Evolutionary conservation across 805 yeast species (phyloP).

Genomic region (Saccharomycopsis fibuligera): DNA sequence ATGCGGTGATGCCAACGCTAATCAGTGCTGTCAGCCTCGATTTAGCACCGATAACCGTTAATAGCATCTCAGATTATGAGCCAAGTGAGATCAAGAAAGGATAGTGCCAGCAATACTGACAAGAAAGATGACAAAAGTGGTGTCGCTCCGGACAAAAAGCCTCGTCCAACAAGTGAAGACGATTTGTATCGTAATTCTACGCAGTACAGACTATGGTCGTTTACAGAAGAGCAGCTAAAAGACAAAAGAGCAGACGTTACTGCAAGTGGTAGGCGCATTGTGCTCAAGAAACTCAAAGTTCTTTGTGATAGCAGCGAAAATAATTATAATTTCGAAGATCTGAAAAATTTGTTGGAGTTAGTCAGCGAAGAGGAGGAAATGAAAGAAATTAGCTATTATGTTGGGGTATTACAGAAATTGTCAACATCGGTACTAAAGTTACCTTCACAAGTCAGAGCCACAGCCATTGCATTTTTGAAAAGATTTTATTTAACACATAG

Average conservation of each 20-base stretch:
- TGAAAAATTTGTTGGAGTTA: constrained; percentile 31
- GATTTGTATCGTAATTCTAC: constrained; percentile 84
- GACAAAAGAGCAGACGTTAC: constrained; percentile 45
- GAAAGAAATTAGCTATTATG: constrained; percentile 60
- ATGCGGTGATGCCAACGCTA: too few species aligned
- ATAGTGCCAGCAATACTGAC: too few species aligned
- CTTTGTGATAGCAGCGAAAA: constrained; percentile 29
- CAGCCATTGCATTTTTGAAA: constrained; percentile 77
- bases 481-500: constrained; percentile 75
- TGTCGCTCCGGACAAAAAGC: background rate
- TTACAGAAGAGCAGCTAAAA: constrained; percentile 49
- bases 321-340: constrained; percentile 24
- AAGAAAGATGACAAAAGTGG: background rate
- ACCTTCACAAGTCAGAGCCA: constrained; percentile 80
- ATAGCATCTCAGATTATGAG: too few species aligned
- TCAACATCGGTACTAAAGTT: constrained; percentile 61
- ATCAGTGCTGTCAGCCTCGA: too few species aligned
- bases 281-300: constrained; percentile 30
- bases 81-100: too few species aligned
- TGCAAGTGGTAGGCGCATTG: constrained; percentile 40
- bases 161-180: constrained; percentile 56
- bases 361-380: constrained; percentile 67
- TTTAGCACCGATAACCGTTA: too few species aligned
- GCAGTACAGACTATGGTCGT: constrained; percentile 86
- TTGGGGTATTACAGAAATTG: constrained; percentile 62